phyloP scores from a whole-genome alignment of 495 filamentous ascomycete genomes.

The Pseudevernia furfuracea region DNA sequence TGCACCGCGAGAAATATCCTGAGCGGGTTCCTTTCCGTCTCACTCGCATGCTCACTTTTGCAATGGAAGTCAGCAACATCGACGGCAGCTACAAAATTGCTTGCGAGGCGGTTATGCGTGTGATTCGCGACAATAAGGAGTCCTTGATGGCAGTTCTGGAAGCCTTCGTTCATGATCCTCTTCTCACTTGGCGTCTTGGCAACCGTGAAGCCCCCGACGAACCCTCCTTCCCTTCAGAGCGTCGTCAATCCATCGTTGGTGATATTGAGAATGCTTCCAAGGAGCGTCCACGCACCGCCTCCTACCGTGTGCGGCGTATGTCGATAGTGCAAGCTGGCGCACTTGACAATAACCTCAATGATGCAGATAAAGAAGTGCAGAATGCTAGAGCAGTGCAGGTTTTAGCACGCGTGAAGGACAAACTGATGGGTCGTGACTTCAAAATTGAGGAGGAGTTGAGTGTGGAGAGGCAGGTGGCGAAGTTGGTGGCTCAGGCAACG shows the following conservation, averaged over 20 bases:
- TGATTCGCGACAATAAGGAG: slow-evolving; percentile 93
- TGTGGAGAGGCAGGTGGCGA: slow-evolving; percentile 85
- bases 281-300: slow-evolving; percentile 34
- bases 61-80: slow-evolving; percentile 99
- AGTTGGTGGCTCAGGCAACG: slow-evolving; percentile 87
- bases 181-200: slow-evolving; percentile 93
- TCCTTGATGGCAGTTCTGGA: slow-evolving; percentile 97
- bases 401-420: slow-evolving; percentile 83
- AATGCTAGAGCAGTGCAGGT: slow-evolving; percentile 92
- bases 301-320: slow-evolving; percentile 31
- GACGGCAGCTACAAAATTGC: slow-evolving; percentile 96
- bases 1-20: slow-evolving; percentile 98
- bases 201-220: slow-evolving; percentile 74
- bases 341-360: slow-evolving; percentile 22
- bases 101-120: slow-evolving; percentile 96
- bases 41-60: slow-evolving; percentile 96
- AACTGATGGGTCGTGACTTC: slow-evolving; percentile 72
- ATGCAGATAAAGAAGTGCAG: slow-evolving; percentile 65
- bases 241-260: slow-evolving; percentile 64
- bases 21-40: slow-evolving; percentile 96
- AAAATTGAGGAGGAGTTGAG: slow-evolving; percentile 64
- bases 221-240: slow-evolving; percentile 73
- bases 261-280: slow-evolving; percentile 50
- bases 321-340: slow-evolving; percentile 20
- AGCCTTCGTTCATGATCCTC: slow-evolving; percentile 96